Percentiles rank a stretch among this genome's conserved stretches.
Conservation (phyloP, 805 yeast species). For the Teunomyces gatunensis region DNA sequence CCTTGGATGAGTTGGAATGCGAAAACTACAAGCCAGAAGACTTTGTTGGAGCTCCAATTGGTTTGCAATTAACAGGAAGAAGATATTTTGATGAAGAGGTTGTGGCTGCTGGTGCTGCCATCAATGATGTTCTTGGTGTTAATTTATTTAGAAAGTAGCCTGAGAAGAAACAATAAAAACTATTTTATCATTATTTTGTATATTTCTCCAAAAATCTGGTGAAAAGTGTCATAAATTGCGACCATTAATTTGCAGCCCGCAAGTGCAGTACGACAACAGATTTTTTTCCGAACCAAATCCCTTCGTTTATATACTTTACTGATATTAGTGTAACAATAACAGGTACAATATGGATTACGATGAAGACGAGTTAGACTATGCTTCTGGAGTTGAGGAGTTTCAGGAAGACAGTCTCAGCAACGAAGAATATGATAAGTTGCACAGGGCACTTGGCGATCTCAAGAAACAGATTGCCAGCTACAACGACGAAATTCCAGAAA, state of each 20-base stretch:
- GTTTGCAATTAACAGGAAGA: constrained; percentile 52
- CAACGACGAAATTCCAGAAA: constrained; percentile 44
- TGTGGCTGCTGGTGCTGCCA: constrained; percentile 44
- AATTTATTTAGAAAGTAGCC: constrained; percentile 22
- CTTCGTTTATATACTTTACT: neutral
- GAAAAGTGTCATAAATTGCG: neutral
- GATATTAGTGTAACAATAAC: too few relatives aligned
- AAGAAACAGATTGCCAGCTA: constrained; percentile 37
- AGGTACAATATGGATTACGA: constrained; percentile 12
- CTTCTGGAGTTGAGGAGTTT: constrained; percentile 31
- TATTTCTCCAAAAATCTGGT: neutral
- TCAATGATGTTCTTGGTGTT: constrained; percentile 34
- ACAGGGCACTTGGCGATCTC: constrained; percentile 42
- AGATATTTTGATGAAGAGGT: constrained; percentile 58
- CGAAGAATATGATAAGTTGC: constrained; percentile 43
- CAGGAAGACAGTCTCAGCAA: constrained; percentile 37
- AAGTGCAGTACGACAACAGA: neutral
- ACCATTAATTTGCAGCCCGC: neutral
- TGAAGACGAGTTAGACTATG: constrained; percentile 27
- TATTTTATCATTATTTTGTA: neutral
- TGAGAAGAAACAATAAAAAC: neutral
- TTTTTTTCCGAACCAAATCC: neutral
- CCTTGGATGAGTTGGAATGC: constrained; percentile 48
- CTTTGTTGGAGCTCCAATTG: constrained; percentile 54
- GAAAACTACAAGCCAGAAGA: constrained; percentile 46